Percentiles rank a stretch among this genome's conserved stretches.
Evolutionary conservation across 306 rosid species (phyloP).

Genomic region (Lagenaria siceraria): DNA sequence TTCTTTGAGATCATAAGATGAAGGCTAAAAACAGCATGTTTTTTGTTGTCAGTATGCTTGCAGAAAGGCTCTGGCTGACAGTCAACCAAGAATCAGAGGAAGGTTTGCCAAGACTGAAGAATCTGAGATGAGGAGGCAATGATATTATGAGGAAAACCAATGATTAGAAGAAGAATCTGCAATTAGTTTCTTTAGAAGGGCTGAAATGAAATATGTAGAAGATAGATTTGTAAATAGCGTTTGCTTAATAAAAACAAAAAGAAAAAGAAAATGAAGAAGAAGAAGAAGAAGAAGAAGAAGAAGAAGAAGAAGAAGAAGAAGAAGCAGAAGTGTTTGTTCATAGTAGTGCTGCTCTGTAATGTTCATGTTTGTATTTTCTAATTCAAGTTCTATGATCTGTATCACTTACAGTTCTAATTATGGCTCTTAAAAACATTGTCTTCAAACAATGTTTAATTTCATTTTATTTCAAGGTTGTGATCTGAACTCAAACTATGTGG

Average conservation of each 20-base stretch:
- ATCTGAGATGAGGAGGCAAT: constrained; percentile 41
- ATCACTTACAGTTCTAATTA: background rate
- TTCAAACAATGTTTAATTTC: background rate
- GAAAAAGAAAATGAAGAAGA: too few species aligned
- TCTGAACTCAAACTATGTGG: background rate
- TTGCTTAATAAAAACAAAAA: constrained; percentile 41
- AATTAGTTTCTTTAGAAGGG: constrained; percentile 22
- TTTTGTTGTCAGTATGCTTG: constrained; percentile 66
- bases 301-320: background rate
- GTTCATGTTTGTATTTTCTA: background rate
- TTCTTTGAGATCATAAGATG: background rate
- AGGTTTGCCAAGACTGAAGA: constrained; percentile 94
- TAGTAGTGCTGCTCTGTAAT: background rate
- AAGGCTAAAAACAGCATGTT: background rate
- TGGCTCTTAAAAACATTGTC: background rate
- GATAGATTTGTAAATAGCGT: constrained; percentile 56
- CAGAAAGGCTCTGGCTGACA: constrained; percentile 98
- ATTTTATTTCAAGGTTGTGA: background rate
- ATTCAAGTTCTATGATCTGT: background rate
- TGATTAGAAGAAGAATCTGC: constrained; percentile 8
- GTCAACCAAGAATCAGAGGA: constrained; percentile 96
- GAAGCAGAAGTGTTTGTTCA: constrained; percentile 3
- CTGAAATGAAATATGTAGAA: constrained; percentile 9
- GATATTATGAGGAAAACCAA: constrained; percentile 5
- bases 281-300: too few species aligned